Evolutionary conservation across 2,329 filamentous ascomycete species (phyloP).

Genomic region (Hymenoscyphus linearis): DNA sequence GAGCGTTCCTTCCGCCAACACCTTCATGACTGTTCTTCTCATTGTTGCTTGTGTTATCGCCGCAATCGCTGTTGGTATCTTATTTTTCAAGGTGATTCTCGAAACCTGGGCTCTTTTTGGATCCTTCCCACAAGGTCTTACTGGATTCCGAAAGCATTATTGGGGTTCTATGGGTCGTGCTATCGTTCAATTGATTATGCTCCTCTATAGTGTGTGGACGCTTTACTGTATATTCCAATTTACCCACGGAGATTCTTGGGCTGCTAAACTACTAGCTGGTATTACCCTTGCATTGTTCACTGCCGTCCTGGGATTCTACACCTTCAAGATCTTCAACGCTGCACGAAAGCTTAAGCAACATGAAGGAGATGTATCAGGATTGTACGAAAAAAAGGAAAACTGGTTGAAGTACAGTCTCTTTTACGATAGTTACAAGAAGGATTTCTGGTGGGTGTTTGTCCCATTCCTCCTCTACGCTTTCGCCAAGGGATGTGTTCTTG

Average conservation of each 20-base stretch:
- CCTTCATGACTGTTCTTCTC: conserved; percentile 91
- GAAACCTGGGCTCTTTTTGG: conserved; percentile 89
- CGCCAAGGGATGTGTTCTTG: conserved; percentile 79
- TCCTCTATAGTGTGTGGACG: conserved; percentile 93
- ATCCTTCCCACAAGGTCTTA: conserved; percentile 72
- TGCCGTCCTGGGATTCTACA: conserved; percentile 73
- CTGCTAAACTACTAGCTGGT: conserved; percentile 76
- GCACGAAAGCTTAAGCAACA: conserved; percentile 68
- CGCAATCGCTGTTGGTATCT: conserved; percentile 75
- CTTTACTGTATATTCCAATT: conserved; percentile 97
- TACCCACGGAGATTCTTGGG: conserved; percentile 89
- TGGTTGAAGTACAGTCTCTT: conserved; percentile 97
- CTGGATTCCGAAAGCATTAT: conserved; percentile 89
- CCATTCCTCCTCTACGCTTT: conserved; percentile 88
- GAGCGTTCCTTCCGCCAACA: conserved; percentile 80
- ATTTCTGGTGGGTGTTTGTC: conserved; percentile 96
- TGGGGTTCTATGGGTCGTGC: conserved; percentile 88
- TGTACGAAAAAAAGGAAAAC: conserved; percentile 84
- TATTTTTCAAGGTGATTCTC: conserved; percentile 85
- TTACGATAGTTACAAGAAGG: conserved; percentile 91
- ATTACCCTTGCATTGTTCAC: conserved; percentile 80
- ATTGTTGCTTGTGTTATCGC: conserved; percentile 84
- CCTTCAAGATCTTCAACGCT: conserved; percentile 73
- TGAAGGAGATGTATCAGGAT: conserved; percentile 65
- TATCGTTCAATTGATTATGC: conserved; percentile 81